phyloP scores from a whole-genome alignment of 1,284 basidiomycete genomes.

The Kalmanozyma brasiliensis region DNA sequence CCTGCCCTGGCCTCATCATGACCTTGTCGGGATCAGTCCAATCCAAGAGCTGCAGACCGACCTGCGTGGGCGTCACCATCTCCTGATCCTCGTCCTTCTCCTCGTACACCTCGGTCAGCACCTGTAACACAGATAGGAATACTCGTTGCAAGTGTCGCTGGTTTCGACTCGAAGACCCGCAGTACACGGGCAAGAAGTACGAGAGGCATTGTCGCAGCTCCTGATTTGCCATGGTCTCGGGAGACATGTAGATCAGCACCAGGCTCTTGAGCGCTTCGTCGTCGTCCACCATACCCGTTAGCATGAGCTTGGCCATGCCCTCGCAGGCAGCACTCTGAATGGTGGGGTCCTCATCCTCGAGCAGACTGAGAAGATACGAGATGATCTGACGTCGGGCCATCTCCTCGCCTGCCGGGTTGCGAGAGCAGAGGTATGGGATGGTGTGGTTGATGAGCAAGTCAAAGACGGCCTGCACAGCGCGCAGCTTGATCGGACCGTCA shows the following conservation, averaged over 20 bases:
- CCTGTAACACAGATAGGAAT: conserved; percentile 79
- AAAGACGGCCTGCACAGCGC: conserved; percentile 86
- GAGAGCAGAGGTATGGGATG: conserved; percentile 76
- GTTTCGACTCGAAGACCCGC: conserved; percentile 83
- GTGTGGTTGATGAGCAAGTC: conserved; percentile 92
- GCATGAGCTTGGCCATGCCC: conserved; percentile 88
- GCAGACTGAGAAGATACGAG: conserved; percentile 59
- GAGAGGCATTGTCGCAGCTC: conserved; percentile 90
- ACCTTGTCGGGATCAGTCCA: conserved; percentile 92
- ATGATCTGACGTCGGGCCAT: conserved; percentile 59
- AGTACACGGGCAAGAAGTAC: conserved; percentile 95
- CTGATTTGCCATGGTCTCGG: conserved; percentile 84
- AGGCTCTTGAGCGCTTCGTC: conserved; percentile 77
- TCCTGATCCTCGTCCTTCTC: conserved; percentile 80
- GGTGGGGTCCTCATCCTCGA: conserved; percentile 75
- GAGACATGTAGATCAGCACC: conserved; percentile 85
- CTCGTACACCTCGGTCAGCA: conserved; percentile 77
- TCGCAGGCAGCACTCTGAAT: conserved; percentile 83
- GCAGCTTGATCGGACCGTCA: conserved; percentile 80
- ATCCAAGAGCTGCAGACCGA: conserved; percentile 85
- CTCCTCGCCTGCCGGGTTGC: conserved; percentile 50
- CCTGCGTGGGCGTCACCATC: conserved; percentile 82
- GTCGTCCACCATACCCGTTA: conserved; percentile 74
- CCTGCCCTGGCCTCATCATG: conserved; percentile 72
- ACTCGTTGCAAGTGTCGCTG: conserved; percentile 83